Conservation (phyloP, 208 protist genomes). For the Vickermania spadyakhi region DNA sequence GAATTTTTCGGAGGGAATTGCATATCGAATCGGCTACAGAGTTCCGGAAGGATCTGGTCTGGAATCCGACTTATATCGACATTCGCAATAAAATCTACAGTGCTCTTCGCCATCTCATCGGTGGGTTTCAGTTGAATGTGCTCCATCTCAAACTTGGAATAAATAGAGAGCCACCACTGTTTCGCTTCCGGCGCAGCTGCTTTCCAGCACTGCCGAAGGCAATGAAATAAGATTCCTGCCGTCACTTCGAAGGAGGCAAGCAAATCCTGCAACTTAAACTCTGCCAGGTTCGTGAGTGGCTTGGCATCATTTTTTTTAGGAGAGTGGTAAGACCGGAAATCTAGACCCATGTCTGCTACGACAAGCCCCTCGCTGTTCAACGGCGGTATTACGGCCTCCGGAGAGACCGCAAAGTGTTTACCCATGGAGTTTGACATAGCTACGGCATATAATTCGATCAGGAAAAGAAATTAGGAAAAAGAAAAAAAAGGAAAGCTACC, state of each 20-base stretch:
- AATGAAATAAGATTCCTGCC: background rate
- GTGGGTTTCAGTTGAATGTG: background rate
- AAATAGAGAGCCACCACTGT: background rate
- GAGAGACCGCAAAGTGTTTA: background rate
- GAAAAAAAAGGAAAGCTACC: no score
- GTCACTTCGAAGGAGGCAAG: background rate
- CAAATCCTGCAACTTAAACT: background rate
- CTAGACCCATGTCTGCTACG: background rate
- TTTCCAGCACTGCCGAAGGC: background rate
- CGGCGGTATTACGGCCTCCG: background rate
- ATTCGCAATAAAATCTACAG: background rate
- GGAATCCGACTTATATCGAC: background rate
- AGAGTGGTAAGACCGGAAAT: background rate
- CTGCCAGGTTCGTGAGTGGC: background rate
- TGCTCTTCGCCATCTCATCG: background rate
- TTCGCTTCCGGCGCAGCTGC: background rate
- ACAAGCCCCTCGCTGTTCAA: background rate
- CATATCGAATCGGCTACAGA: background rate
- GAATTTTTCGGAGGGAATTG: background rate
- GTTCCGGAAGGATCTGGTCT: background rate
- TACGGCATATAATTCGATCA: background rate
- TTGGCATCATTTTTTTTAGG: background rate
- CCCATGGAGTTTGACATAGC: conserved; percentile 1
- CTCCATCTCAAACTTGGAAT: background rate
- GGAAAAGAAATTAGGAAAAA: conserved; percentile 7